A percentile compares a stretch with the other conserved stretches of the same genome.
Conservation (phyloP, 495 filamentous ascomycete species). For the Penicillium maclennaniae region DNA sequence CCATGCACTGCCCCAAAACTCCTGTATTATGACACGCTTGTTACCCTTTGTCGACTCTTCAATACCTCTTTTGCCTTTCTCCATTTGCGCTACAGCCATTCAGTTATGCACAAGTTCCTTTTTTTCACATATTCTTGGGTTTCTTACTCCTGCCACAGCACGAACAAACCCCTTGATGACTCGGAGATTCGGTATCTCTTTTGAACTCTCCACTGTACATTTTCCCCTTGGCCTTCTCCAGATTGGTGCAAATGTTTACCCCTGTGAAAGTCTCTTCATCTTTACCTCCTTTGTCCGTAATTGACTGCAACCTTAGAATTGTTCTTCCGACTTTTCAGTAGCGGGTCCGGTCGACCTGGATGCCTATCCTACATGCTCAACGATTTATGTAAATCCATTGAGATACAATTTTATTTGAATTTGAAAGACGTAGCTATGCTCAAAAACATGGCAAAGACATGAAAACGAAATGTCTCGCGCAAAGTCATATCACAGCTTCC, state of each 20-base stretch:
- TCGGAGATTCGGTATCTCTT: constrained; percentile 14
- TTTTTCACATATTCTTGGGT: constrained; percentile 21
- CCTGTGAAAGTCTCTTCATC: neutral
- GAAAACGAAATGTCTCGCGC: neutral
- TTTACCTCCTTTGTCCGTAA: neutral
- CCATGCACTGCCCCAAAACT: constrained; percentile 22
- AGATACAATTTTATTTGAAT: neutral
- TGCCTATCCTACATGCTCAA: neutral
- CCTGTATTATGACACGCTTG: constrained; percentile 51
- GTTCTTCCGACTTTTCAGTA: neutral
- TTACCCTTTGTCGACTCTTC: constrained; percentile 18
- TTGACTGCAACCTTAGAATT: neutral
- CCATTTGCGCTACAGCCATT: constrained; percentile 8
- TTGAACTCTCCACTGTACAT: constrained; percentile 26
- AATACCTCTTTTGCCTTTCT: constrained; percentile 28
- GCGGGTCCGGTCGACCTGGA: neutral
- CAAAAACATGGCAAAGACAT: too few species aligned
- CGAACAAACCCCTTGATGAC: constrained; percentile 19
- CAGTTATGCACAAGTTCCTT: constrained; percentile 5
- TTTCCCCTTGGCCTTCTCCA: constrained; percentile 16
- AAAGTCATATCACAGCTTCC: constrained; percentile 14
- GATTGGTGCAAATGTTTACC: constrained; percentile 11
- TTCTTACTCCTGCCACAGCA: constrained; percentile 2
- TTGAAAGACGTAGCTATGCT: neutral
- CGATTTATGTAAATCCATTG: neutral